phyloP scores from a whole-genome alignment of 2,329 filamentous ascomycete species.

The Apiospora hydei region DNA sequence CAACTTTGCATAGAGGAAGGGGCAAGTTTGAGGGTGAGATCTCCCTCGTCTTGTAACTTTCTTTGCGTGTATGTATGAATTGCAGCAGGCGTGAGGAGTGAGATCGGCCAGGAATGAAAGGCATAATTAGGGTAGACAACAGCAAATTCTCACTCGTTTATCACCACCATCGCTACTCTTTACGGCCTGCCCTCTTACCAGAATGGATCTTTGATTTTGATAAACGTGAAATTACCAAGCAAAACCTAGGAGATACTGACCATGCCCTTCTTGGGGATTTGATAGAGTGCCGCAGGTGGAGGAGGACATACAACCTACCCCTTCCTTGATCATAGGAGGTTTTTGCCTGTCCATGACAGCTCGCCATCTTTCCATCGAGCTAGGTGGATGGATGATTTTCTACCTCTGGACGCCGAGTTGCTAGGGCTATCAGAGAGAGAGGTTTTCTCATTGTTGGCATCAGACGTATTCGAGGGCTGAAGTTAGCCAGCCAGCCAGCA shows the following conservation, averaged over 20 bases:
- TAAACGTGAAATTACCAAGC: neutral
- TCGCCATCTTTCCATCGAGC: neutral
- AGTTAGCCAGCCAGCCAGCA: no score
- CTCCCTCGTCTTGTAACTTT: neutral
- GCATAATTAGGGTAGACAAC: constrained; percentile 11
- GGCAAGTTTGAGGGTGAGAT: neutral
- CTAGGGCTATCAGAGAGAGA: neutral
- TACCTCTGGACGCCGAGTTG: neutral
- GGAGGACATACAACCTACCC: neutral
- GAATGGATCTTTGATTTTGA: neutral
- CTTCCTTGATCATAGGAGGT: neutral
- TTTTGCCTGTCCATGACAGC: neutral
- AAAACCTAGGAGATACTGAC: neutral
- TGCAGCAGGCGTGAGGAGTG: constrained; percentile 9
- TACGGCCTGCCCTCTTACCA: neutral
- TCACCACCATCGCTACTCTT: neutral
- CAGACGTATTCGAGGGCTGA: neutral
- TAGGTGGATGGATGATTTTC: neutral
- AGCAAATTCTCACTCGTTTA: neutral
- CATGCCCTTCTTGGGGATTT: neutral
- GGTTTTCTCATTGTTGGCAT: neutral
- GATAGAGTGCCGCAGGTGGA: neutral
- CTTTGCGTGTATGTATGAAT: constrained; percentile 4
- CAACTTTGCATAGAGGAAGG: neutral
- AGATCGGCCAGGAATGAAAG: neutral